phyloP scores from a whole-genome alignment of 805 yeast species.

The Wickerhamomyces rabaulensis region DNA sequence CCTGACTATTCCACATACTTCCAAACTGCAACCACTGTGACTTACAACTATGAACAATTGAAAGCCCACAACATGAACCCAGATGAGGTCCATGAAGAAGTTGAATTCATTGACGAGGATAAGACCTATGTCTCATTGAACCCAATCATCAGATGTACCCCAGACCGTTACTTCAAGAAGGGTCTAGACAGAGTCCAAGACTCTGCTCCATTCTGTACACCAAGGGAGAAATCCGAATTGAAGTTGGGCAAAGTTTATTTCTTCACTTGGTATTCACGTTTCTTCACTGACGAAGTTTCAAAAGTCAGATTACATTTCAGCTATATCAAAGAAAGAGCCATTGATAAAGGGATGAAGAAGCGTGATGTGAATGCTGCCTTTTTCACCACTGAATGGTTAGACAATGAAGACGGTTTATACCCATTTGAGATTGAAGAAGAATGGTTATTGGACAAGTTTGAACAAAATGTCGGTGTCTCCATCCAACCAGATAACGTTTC shows the following conservation, averaged over 20 bases:
- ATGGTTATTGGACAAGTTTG: slow-evolving; percentile 56
- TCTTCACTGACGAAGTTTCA: slow-evolving; percentile 49
- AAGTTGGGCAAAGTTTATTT: slow-evolving; percentile 63
- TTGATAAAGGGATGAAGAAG: slow-evolving; percentile 53
- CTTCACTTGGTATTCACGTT: slow-evolving; percentile 74
- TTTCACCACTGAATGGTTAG: slow-evolving; percentile 69
- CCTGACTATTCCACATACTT: slow-evolving; percentile 79
- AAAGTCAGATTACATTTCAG: slow-evolving; percentile 66
- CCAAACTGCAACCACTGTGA: slow-evolving; percentile 58
- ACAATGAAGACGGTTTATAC: slow-evolving; percentile 53
- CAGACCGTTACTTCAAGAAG: slow-evolving; percentile 61
- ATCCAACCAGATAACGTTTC: slow-evolving; percentile 66
- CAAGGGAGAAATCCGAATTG: slow-evolving; percentile 55
- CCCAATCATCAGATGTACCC: slow-evolving; percentile 83
- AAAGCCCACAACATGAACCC: slow-evolving; percentile 71
- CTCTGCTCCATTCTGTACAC: slow-evolving; percentile 85
- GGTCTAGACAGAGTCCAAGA: slow-evolving; percentile 50
- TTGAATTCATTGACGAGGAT: slow-evolving; percentile 57
- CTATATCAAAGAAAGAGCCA: slow-evolving; percentile 50
- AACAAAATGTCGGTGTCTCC: slow-evolving; percentile 55
- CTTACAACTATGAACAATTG: slow-evolving; percentile 54
- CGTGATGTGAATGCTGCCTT: slow-evolving; percentile 44
- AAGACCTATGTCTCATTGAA: slow-evolving; percentile 64
- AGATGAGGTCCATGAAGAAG: slow-evolving; percentile 53
- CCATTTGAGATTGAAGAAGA: slow-evolving; percentile 56